A percentile compares a stretch with the other conserved stretches of the same genome.
phyloP scores from a whole-genome alignment of 2,329 filamentous ascomycete species.

The Scleromitrula shiraiana region DNA sequence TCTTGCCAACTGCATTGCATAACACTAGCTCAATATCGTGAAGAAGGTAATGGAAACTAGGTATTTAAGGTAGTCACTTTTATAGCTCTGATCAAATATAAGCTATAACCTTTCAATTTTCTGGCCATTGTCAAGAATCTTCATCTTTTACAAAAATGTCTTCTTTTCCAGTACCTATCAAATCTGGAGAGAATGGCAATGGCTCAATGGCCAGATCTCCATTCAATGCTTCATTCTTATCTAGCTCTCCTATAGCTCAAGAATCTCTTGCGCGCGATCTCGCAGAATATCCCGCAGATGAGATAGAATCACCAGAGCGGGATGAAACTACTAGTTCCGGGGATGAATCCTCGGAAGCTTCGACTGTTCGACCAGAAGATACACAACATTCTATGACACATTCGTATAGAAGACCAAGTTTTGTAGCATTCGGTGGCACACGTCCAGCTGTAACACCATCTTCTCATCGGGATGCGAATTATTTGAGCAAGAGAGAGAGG shows the following conservation, averaged over 20 bases:
- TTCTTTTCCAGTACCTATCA: conserved; percentile 21
- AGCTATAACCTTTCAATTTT: background rate
- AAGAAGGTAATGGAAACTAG: no score
- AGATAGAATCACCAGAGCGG: conserved; percentile 34
- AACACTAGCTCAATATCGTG: no score
- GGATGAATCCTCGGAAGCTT: conserved; percentile 30
- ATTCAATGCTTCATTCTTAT: conserved; percentile 40
- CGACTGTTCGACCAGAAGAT: conserved; percentile 27
- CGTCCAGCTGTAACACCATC: conserved; percentile 64
- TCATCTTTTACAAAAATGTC: conserved; percentile 19
- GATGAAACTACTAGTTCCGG: conserved; percentile 34
- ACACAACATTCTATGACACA: conserved; percentile 45
- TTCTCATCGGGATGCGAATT: conserved; percentile 37
- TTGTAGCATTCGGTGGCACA: conserved; percentile 64
- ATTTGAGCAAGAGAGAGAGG: conserved; percentile 46
- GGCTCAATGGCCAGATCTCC: conserved; percentile 27
- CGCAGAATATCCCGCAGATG: conserved; percentile 54
- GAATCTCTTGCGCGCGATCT: conserved; percentile 59
- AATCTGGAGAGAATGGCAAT: conserved; percentile 1
- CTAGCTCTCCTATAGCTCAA: conserved; percentile 58
- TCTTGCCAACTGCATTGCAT: no score
- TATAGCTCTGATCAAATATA: background rate
- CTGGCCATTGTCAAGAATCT: no score
- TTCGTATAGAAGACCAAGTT: conserved; percentile 69
- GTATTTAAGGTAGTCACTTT: no score